Evolutionary conservation across 2,329 filamentous ascomycete species (phyloP).

Genomic region (Colletotrichum ledebouriae): DNA sequence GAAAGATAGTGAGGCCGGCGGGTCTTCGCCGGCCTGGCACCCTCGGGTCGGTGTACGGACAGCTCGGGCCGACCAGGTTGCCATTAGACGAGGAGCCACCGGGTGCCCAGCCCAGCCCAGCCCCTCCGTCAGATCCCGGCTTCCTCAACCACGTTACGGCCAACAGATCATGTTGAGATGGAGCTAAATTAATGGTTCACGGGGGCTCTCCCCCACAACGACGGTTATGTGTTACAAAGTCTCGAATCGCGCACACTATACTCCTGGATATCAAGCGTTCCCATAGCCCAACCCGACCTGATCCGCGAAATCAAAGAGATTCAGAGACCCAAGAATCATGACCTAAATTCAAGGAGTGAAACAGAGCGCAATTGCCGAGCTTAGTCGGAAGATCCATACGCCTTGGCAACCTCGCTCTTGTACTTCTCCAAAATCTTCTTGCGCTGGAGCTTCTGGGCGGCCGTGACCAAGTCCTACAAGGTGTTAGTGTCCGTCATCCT

Average conservation of each 20-base stretch:
- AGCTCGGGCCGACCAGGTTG: not conserved
- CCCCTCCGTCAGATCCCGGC: not conserved
- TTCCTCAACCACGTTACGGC: not conserved
- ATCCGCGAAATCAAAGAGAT: constrained; percentile 20
- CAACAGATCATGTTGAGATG: not conserved
- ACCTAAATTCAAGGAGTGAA: constrained; percentile 20
- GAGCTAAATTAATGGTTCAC: not conserved
- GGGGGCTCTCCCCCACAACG: not conserved
- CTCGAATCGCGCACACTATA: constrained; percentile 31
- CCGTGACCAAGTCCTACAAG: constrained; percentile 72
- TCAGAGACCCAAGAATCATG: constrained; percentile 2
- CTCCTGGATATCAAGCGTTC: constrained; percentile 41
- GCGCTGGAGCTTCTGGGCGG: constrained; percentile 80
- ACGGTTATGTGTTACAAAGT: constrained; percentile 19
- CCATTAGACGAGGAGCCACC: no score
- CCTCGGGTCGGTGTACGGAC: not conserved
- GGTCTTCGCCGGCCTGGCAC: not conserved
- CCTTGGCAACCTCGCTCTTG: constrained; percentile 71
- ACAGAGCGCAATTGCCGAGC: not conserved
- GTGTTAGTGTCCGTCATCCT: constrained; percentile 51
- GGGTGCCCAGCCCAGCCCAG: not conserved
- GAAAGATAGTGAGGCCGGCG: not conserved
- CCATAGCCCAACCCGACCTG: constrained; percentile 31
- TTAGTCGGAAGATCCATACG: constrained; percentile 61
- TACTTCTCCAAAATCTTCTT: constrained; percentile 75